phyloP scores from a whole-genome alignment of 2,329 filamentous ascomycete genomes.

The Blastomyces emzantsi region DNA sequence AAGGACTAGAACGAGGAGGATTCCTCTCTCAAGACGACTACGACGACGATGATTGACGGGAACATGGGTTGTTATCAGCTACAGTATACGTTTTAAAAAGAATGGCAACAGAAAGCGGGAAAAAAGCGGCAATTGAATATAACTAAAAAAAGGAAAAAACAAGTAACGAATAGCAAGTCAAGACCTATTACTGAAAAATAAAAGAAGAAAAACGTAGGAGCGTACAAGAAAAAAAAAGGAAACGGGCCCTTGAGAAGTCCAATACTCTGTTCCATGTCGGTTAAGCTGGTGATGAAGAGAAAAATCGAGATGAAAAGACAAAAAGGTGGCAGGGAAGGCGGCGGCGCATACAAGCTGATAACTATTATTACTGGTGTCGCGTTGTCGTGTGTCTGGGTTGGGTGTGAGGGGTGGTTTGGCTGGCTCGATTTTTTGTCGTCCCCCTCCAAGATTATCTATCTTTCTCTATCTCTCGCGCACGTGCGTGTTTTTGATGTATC shows the following conservation, averaged over 20 bases:
- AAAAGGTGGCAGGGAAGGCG: background rate
- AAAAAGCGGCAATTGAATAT: background rate
- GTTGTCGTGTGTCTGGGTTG: background rate
- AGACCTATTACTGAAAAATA: background rate
- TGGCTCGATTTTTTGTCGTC: background rate
- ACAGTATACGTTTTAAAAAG: slow-evolving; percentile 14
- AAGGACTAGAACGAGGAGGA: background rate
- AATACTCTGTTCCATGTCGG: slow-evolving; percentile 2
- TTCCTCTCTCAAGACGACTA: background rate
- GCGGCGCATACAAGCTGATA: slow-evolving; percentile 1
- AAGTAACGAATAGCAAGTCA: slow-evolving; percentile 4
- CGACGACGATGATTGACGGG: background rate
- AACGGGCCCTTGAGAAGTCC: background rate
- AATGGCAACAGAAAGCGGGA: slow-evolving; percentile 10
- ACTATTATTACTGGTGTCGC: background rate
- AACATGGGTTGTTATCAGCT: slow-evolving; percentile 2
- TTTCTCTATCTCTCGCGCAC: background rate
- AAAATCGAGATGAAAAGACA: background rate
- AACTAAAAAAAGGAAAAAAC: slow-evolving; percentile 17
- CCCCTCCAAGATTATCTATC: background rate
- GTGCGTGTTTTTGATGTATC: slow-evolving; percentile 1
- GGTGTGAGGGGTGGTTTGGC: background rate
- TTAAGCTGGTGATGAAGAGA: background rate
- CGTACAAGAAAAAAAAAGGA: slow-evolving; percentile 10
- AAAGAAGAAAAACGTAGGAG: background rate